These are phyloP conservation scores for Phaseolus lunatus DNA, from an alignment of 306 rosid species.

Conservation along the genomic window DNA sequence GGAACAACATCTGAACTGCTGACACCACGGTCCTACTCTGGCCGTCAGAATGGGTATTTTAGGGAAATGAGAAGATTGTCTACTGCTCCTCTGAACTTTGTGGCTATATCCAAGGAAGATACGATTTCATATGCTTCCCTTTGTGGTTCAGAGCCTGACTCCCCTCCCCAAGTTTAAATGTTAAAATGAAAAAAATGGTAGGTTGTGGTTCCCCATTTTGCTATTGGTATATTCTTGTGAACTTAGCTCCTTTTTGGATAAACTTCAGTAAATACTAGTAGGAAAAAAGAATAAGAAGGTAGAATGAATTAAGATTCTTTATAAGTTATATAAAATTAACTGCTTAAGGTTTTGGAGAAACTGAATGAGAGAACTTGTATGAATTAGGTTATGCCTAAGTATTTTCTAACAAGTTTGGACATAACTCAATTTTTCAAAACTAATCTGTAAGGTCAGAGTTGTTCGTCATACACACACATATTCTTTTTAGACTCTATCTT, in stretches of 20 bases:
- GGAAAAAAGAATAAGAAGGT: neutral
- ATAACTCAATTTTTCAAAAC: too few species aligned
- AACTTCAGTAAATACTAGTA: neutral
- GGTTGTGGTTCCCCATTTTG: conserved; percentile 12
- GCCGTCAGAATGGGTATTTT: conserved; percentile 92
- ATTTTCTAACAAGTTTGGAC: neutral
- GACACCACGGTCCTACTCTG: conserved; percentile 89
- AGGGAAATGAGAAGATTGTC: conserved; percentile 87
- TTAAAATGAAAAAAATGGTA: conserved; percentile 47
- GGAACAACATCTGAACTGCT: conserved; percentile 78
- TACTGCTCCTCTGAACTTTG: conserved; percentile 86
- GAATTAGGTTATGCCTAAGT: neutral
- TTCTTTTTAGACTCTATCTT: too few species aligned
- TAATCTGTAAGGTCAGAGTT: too few species aligned
- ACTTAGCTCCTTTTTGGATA: neutral
- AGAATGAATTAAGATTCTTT: neutral
- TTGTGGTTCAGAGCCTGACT: conserved; percentile 89
- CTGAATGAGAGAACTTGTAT: neutral
- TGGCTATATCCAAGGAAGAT: conserved; percentile 87
- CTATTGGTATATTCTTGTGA: neutral
- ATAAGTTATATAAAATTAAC: neutral
- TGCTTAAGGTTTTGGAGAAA: neutral
- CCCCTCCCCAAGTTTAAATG: conserved; percentile 77
- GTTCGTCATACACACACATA: too few species aligned
- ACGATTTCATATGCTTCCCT: conserved; percentile 86